Evolutionary conservation across 345 rosid species (phyloP).

Genomic region (Abelmoschus esculentus): DNA sequence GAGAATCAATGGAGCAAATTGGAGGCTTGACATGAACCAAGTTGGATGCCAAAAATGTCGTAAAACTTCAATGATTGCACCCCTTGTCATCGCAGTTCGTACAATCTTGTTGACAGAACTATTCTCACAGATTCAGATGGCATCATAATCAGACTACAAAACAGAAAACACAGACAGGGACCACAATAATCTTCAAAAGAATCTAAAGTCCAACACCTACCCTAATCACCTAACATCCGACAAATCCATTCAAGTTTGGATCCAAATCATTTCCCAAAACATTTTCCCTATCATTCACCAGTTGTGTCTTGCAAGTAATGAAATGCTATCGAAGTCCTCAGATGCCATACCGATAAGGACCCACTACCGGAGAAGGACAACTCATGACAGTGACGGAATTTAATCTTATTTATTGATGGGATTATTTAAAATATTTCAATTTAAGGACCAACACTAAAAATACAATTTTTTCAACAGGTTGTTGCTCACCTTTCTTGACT

Average conservation of each 20-base stretch:
- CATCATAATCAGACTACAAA: neutral
- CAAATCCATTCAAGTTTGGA: conserved; percentile 9
- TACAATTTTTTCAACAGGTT: neutral
- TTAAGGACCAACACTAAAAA: too few relatives aligned
- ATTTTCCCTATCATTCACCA: conserved; percentile 2
- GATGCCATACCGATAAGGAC: conserved; percentile 3
- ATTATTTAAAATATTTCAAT: too few relatives aligned
- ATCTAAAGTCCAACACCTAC: conserved; percentile 11
- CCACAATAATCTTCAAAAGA: conserved; percentile 20
- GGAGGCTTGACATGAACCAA: neutral
- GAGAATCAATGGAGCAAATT: neutral
- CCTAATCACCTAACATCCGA: conserved; percentile 7
- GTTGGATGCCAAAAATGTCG: neutral
- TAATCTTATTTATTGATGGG: too few relatives aligned
- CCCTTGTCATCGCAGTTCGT: neutral
- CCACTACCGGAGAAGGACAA: neutral
- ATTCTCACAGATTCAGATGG: neutral
- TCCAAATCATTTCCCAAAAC: conserved; percentile 11
- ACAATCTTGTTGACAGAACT: conserved; percentile 14
- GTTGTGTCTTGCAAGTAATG: neutral
- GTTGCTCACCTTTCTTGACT: too few relatives aligned
- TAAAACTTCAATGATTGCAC: neutral
- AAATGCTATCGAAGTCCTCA: neutral
- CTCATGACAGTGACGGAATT: neutral
- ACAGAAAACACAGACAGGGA: conserved; percentile 6